These are phyloP conservation scores for Leptodermis oblonga DNA, from an alignment of 257 asterid genomes.

Conservation along the genomic window DNA sequence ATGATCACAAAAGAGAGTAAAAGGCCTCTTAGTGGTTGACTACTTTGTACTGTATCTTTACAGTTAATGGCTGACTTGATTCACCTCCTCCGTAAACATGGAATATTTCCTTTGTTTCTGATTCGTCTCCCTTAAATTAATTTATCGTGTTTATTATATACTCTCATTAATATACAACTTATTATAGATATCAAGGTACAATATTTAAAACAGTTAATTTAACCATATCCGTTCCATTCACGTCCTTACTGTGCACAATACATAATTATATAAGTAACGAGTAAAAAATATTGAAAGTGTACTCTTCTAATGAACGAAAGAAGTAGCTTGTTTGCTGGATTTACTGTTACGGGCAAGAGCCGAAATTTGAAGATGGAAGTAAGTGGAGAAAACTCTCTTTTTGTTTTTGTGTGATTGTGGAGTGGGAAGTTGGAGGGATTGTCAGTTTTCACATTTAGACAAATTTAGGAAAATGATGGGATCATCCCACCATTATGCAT, in stretches of 20 bases:
- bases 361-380: not conserved
- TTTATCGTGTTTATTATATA: no score
- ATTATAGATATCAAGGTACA: no score
- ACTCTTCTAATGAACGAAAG: no score
- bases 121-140: no score
- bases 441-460: not conserved
- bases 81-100: not conserved
- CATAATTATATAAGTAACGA: no score
- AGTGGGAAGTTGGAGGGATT: not conserved
- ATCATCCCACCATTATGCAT: constrained; percentile 5
- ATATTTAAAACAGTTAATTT: no score
- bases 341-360: no score
- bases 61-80: constrained; percentile 6
- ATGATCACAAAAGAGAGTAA: constrained; percentile 13
- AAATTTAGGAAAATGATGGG: not conserved
- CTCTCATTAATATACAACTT: no score
- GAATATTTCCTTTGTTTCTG: not conserved
- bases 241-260: no score
- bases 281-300: no score
- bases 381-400: not conserved
- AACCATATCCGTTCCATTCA: no score
- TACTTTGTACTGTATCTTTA: constrained; percentile 11
- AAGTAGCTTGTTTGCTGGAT: no score
- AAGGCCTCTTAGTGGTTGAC: constrained; percentile 33
- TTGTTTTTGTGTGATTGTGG: not conserved